Conservation (phyloP, 305 asterid genomes). For the Solanum hybrid region DNA sequence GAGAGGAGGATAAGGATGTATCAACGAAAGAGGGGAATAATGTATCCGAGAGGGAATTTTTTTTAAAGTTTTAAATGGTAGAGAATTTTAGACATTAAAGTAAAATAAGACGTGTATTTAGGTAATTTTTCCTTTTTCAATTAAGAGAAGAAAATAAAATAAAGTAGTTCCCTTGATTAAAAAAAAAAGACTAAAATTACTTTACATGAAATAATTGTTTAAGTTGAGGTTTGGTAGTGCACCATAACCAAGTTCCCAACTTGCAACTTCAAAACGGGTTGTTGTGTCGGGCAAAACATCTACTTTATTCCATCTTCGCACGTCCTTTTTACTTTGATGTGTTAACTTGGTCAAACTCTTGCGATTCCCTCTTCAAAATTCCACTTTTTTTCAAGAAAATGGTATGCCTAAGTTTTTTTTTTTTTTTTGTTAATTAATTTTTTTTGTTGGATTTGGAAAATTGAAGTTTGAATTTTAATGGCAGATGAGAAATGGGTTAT, state of each 20-base stretch:
- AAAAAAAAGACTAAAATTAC: not conserved
- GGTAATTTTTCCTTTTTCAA: too few species aligned
- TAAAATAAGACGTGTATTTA: too few species aligned
- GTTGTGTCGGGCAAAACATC: not conserved
- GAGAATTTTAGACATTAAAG: too few species aligned
- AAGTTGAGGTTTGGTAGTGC: not conserved
- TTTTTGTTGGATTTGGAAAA: not conserved
- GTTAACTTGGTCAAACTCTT: not conserved
- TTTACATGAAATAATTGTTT: not conserved
- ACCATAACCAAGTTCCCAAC: not conserved
- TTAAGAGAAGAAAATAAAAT: too few species aligned
- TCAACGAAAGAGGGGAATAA: too few species aligned
- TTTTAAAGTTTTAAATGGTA: too few species aligned
- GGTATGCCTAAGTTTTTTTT: not conserved
- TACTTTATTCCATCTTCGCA: not conserved
- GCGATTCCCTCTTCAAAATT: not conserved
- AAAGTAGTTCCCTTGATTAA: not conserved
- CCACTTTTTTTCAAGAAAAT: not conserved
- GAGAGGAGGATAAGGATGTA: too few species aligned
- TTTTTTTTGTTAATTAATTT: not conserved
- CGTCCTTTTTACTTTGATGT: not conserved
- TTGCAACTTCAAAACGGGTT: not conserved
- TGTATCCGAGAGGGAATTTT: too few species aligned
- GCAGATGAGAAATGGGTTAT: constrained; percentile 6
- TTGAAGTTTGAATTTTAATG: not conserved